phyloP scores from a whole-genome alignment of 495 filamentous ascomycete genomes.

The Penicillium paradoxum region DNA sequence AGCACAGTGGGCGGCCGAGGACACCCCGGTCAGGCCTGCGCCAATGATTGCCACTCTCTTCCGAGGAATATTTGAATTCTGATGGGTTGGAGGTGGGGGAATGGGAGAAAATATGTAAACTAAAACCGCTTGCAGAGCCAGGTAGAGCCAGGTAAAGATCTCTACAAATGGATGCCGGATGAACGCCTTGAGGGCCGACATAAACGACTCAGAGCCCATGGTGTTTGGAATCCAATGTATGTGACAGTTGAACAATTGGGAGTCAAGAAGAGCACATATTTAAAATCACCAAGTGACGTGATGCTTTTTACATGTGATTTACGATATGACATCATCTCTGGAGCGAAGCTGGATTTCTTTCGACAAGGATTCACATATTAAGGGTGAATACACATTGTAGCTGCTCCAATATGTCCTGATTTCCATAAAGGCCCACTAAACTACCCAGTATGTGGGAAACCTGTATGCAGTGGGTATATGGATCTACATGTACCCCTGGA shows the following conservation, averaged over 20 bases:
- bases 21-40: slow-evolving; percentile 76
- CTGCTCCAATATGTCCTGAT: neutral
- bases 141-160: slow-evolving; percentile 56
- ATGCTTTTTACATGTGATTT: slow-evolving; percentile 1
- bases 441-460: too few species aligned
- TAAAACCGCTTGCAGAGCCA: slow-evolving; percentile 61
- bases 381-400: neutral
- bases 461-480: too few species aligned
- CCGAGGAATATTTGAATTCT: slow-evolving; percentile 31
- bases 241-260: neutral
- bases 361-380: neutral
- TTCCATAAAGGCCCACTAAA: too few species aligned
- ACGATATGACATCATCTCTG: neutral
- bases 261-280: neutral
- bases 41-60: slow-evolving; percentile 79
- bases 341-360: neutral
- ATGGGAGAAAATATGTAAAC: slow-evolving; percentile 62
- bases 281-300: neutral
- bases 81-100: slow-evolving; percentile 55
- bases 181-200: slow-evolving; percentile 17
- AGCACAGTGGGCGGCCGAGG: slow-evolving; percentile 76
- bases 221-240: neutral
- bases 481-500: too few species aligned
- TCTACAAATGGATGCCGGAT: slow-evolving; percentile 33
- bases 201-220: slow-evolving; percentile 14